Percentiles rank a stretch among this genome's conserved stretches.
Conservation (phyloP, 2,329 filamentous ascomycete genomes). For the Xylariaceae sp. region DNA sequence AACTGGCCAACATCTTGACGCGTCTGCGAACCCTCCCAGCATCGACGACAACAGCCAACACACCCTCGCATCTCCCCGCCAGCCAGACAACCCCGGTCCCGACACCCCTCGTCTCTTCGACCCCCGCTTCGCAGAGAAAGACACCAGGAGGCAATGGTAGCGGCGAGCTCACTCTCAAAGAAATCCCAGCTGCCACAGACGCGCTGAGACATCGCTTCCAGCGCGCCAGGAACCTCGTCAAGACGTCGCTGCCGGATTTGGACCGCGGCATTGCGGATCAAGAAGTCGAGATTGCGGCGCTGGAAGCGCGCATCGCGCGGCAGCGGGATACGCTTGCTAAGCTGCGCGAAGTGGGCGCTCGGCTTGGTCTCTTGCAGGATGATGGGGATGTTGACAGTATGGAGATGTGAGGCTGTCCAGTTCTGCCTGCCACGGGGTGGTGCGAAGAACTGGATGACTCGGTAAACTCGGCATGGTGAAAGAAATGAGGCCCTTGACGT, state of each 20-base stretch:
- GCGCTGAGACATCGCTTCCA: conserved; percentile 78
- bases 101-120: conserved; percentile 17
- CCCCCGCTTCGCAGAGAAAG: background rate
- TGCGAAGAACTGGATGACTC: too few relatives aligned
- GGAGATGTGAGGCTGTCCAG: conserved; percentile 32
- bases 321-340: conserved; percentile 56
- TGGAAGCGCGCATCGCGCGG: conserved; percentile 58
- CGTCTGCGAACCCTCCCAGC: conserved; percentile 54
- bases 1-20: conserved; percentile 71
- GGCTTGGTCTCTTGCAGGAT: conserved; percentile 34
- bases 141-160: background rate
- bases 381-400: conserved; percentile 35
- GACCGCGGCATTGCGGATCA: conserved; percentile 62
- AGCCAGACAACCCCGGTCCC: conserved; percentile 28
- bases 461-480: too few relatives aligned
- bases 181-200: conserved; percentile 73
- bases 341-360: conserved; percentile 47
- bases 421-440: background rate
- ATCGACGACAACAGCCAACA: conserved; percentile 11
- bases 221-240: conserved; percentile 63
- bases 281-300: conserved; percentile 60
- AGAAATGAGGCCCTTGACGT: background rate
- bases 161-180: conserved; percentile 53
- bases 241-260: conserved; percentile 61
- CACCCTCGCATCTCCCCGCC: conserved; percentile 25